Conservation (phyloP, 2,329 filamentous ascomycete genomes). For the Cladorrhinum sp. region DNA sequence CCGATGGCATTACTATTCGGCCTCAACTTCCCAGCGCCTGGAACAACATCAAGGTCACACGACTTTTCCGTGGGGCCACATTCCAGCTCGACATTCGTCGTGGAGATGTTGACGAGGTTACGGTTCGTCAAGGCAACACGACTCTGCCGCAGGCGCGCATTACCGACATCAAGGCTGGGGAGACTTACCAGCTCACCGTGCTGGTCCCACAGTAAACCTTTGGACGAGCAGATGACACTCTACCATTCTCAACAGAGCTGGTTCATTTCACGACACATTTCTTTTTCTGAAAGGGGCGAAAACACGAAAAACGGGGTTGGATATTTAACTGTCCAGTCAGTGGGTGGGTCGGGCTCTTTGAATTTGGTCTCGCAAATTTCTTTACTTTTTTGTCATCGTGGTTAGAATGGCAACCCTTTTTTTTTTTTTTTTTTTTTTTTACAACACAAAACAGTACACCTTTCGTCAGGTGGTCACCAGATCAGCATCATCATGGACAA, state of each 20-base stretch:
- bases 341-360: slow-evolving; percentile 2
- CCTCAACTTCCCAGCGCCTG: slow-evolving; percentile 52
- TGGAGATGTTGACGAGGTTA: slow-evolving; percentile 38
- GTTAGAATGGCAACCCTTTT: slow-evolving; percentile 1
- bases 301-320: background rate
- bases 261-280: background rate
- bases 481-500: background rate
- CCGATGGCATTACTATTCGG: slow-evolving; percentile 43
- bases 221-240: background rate
- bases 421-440: too few relatives aligned
- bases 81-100: slow-evolving; percentile 47
- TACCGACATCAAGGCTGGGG: slow-evolving; percentile 40
- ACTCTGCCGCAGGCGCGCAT: slow-evolving; percentile 41
- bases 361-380: slow-evolving; percentile 1
- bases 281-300: background rate
- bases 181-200: slow-evolving; percentile 45
- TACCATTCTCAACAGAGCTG: background rate
- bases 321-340: slow-evolving; percentile 1
- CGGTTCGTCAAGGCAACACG: slow-evolving; percentile 38
- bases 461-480: slow-evolving; percentile 1
- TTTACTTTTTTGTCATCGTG: background rate
- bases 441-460: slow-evolving; percentile 7
- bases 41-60: slow-evolving; percentile 40
- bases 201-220: slow-evolving; percentile 22
- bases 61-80: slow-evolving; percentile 49